A percentile compares a stretch with the other conserved stretches of the same genome.
Evolutionary conservation across 768 basidiomycete genomes (phyloP).

Genomic region (Calvatia gigantea): DNA sequence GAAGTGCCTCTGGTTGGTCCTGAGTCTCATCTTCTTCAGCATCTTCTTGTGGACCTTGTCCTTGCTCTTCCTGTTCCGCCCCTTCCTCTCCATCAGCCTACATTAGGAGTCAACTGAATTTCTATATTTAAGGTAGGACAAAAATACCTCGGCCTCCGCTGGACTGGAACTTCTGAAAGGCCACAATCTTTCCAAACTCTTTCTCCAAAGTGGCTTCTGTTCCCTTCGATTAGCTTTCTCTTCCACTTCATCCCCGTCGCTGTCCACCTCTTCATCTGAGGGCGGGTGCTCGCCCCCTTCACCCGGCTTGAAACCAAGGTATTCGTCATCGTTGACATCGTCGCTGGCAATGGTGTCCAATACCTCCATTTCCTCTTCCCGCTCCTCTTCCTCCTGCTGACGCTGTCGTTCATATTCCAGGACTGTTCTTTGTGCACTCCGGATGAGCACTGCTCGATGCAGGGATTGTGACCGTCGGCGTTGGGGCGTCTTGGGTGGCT

Average conservation of each 20-base stretch:
- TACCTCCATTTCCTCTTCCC: slow-evolving; percentile 50
- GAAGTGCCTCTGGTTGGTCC: slow-evolving; percentile 15
- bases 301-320: slow-evolving; percentile 16
- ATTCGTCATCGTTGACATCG: slow-evolving; percentile 21
- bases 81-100: slow-evolving; percentile 12
- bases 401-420: slow-evolving; percentile 46
- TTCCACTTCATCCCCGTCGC: slow-evolving; percentile 20
- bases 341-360: slow-evolving; percentile 36
- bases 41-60: slow-evolving; percentile 12
- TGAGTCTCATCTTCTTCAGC: slow-evolving; percentile 19
- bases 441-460: slow-evolving; percentile 67
- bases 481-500: slow-evolving; percentile 32
- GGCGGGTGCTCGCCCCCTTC: slow-evolving; percentile 16
- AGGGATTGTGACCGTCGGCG: slow-evolving; percentile 39
- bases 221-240: slow-evolving; percentile 23
- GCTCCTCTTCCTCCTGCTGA: slow-evolving; percentile 47
- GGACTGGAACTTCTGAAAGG: slow-evolving; percentile 27
- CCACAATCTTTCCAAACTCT: slow-evolving; percentile 41
- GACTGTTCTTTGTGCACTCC: slow-evolving; percentile 63
- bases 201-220: slow-evolving; percentile 37
- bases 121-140: background rate
- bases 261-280: slow-evolving; percentile 17
- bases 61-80: slow-evolving; percentile 11
- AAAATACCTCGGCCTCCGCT: slow-evolving; percentile 20
- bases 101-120: background rate